Base-by-base conservation (phyloP, 1,139 yeast species). In the Debaryomycetaceae sp. region DNA sequence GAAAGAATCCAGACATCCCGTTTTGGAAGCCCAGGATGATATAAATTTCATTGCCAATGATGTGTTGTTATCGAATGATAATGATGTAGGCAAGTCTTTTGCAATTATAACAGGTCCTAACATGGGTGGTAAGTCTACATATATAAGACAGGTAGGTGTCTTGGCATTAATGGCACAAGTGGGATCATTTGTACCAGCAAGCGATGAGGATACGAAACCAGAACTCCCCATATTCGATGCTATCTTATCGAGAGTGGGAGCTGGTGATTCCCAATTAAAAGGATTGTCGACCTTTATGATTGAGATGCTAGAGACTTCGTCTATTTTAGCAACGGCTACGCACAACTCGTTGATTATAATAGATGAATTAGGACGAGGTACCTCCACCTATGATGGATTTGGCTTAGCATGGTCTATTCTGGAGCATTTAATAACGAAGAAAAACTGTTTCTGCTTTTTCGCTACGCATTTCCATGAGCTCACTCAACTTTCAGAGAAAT, bases 71-170 rank as follows among this genome's bases (percentile, higher is more conserved):
- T 59, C 69, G 13, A 65, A 62, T 45, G 42, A 45, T 1, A 50
- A 50, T 24, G 76, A 69, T 6, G 52, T 49, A 24, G 70, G 64
- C 0, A 73, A 82, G 14, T 88, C 87, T 45, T 91, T 93, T 58
- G 75, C 82, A 13, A 85, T 93, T 31, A 88, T 93, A 33, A 93
- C 99, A 0, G 99, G 99, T 20, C 99, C 99, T 35, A 93, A 93
- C 60, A 93, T 93, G 99, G 99, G 98, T 47, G 98, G 98, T 60
- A 93, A 93, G 63, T 89, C 97, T 1, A 93, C 99, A 0, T 93
- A 87, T 62, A 90, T 93, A 42, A 79, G 97, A 50, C 97, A 93
- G 57, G 76, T 88, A 43, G 99, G 98, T 11, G 95, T 88, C 1
- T 85, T 93, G 46, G 83, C 95, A 2, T 70, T 91, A 42, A 76